Conservation (phyloP, 2,329 filamentous ascomycete genomes). For the Grosmannia serpens region DNA sequence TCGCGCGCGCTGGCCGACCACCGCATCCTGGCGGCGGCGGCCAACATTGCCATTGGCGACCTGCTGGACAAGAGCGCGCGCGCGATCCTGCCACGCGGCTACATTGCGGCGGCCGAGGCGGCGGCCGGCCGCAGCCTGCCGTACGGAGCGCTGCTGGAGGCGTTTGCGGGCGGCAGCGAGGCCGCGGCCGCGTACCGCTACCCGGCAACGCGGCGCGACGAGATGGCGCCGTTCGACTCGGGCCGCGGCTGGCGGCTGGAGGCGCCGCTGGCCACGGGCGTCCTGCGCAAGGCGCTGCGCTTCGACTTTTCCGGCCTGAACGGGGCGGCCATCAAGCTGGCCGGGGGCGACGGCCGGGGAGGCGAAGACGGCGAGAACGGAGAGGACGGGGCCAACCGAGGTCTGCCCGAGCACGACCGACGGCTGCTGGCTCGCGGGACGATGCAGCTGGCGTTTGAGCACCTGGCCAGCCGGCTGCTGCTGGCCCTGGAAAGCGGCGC, state of each 20-base stretch:
- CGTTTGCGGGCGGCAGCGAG: conserved; percentile 41
- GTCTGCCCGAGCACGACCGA: conserved; percentile 47
- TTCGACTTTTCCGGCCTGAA: conserved; percentile 69
- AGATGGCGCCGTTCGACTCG: conserved; percentile 33
- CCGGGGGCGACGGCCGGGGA: conserved; percentile 15
- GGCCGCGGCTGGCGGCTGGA: conserved; percentile 51
- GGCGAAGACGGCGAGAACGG: conserved; percentile 5
- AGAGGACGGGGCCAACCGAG: conserved; percentile 10
- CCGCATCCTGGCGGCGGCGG: conserved; percentile 57
- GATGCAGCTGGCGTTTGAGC: conserved; percentile 79
- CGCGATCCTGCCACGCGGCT: conserved; percentile 52
- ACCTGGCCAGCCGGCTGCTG: conserved; percentile 64
- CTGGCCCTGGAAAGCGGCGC: conserved; percentile 44
- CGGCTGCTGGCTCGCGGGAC: conserved; percentile 56
- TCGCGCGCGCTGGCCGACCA: conserved; percentile 60
- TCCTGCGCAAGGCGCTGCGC: conserved; percentile 38
- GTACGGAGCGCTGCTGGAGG: conserved; percentile 75
- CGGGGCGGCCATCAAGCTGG: conserved; percentile 30
- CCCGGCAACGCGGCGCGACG: conserved; percentile 44
- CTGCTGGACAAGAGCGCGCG: conserved; percentile 81
- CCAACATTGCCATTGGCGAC: conserved; percentile 83
- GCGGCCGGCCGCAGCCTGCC: conserved; percentile 45
- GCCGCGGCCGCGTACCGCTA: conserved; percentile 40
- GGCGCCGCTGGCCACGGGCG: conserved; percentile 45
- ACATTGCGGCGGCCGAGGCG: conserved; percentile 33